Percentiles rank a stretch among this genome's conserved stretches.
phyloP scores from a whole-genome alignment of 305 asterid species.

The Solanum hybrid region DNA sequence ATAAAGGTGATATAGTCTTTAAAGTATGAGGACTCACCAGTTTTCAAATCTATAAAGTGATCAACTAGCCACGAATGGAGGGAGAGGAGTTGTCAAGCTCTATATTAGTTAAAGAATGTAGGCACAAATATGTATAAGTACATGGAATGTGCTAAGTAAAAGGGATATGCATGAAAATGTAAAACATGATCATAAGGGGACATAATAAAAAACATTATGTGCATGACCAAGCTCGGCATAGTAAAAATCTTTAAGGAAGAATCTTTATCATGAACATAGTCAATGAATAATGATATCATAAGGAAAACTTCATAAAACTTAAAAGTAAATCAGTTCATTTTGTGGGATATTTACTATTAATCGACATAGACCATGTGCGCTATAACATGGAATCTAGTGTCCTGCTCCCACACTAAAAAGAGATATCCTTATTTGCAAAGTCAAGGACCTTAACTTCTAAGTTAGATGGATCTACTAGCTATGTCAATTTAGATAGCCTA shows the following conservation, averaged over 20 bases:
- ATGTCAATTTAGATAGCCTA: not conserved
- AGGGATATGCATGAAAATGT: too few species aligned
- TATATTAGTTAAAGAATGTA: not conserved
- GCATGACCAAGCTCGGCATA: not conserved
- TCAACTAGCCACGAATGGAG: not conserved
- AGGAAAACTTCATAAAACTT: not conserved
- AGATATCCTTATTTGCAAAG: not conserved
- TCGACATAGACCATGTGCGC: not conserved
- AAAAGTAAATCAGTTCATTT: not conserved
- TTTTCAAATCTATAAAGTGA: not conserved
- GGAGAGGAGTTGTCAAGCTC: not conserved
- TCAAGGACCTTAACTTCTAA: not conserved
- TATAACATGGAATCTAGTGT: not conserved
- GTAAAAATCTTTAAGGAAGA: not conserved
- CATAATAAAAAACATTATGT: not conserved
- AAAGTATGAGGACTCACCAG: not conserved
- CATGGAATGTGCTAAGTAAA: not conserved
- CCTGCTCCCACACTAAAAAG: not conserved
- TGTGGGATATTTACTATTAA: not conserved
- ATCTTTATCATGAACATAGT: not conserved
- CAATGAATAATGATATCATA: not conserved
- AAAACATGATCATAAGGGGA: not conserved
- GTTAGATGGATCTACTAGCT: not conserved
- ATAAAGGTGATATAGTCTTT: not conserved
- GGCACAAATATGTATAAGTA: not conserved